A percentile compares a stretch with the other conserved stretches of the same genome.
These are phyloP conservation scores for Noccaea bulbosa DNA, from an alignment of 345 rosid genomes.

Conservation along the genomic window DNA sequence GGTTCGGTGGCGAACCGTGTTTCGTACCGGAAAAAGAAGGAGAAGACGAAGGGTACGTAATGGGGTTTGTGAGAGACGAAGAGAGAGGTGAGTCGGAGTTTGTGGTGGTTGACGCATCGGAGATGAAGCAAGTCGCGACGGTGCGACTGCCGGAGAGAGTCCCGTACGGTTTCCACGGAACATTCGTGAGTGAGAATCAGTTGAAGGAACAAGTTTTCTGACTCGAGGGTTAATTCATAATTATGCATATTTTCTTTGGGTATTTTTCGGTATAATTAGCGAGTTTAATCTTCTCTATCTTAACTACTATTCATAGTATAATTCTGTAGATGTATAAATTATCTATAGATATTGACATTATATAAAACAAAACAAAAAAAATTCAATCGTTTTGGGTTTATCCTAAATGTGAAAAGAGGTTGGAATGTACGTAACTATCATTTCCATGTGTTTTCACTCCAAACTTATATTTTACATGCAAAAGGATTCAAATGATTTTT, in stretches of 20 bases:
- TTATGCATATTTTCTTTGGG: neutral
- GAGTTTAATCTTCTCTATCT: too few relatives aligned
- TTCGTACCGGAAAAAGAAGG: conserved; percentile 46
- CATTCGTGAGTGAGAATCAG: conserved; percentile 55
- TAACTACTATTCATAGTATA: neutral
- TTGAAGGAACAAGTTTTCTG: conserved; percentile 49
- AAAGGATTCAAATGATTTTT: neutral
- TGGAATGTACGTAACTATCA: conserved; percentile 10
- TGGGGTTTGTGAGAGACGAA: conserved; percentile 71
- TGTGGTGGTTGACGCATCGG: conserved; percentile 52
- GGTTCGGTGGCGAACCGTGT: conserved; percentile 74
- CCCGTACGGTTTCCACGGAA: conserved; percentile 81
- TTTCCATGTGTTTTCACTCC: neutral
- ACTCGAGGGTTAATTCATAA: conserved; percentile 5
- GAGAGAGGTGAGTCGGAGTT: conserved; percentile 56
- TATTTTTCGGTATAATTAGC: too few relatives aligned
- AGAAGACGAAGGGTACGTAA: conserved; percentile 57
- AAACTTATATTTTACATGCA: neutral
- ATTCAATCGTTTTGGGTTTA: neutral
- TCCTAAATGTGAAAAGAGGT: neutral
- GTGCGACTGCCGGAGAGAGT: conserved; percentile 65
- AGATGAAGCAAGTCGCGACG: conserved; percentile 58
- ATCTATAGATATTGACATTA: neutral
- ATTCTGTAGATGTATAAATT: conserved; percentile 1
- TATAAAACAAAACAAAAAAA: neutral